Base-by-base conservation (phyloP, 805 yeast genomes). In the Danielia reshetovae region DNA sequence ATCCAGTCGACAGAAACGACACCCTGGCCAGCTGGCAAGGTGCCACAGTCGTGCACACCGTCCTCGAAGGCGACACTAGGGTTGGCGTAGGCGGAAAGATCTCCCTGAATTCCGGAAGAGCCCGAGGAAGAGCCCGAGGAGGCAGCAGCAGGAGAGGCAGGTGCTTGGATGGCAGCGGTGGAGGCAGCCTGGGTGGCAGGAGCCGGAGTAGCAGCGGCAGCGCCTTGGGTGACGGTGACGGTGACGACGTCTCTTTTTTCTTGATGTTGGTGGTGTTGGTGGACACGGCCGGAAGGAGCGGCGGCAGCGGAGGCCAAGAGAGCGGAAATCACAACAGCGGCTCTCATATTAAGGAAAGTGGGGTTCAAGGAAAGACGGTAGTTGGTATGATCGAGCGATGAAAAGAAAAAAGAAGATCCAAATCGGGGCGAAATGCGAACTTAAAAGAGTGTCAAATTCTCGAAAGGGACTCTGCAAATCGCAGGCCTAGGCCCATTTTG, bases 171-270 rank as follows among this genome's bases (percentile, higher is more conserved):
- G n/a, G n/a, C n/a, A 16, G 29, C 29, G 18, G 28, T 13, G 17
- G 21, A 2, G 26, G 15, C 25, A 18, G 24, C 24, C 23, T 18
- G 15, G 10, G n/a, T 21, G 17, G 23, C 24, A 12, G 8, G 11
- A 7, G 7, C 22, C n/a, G n/a, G n/a, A n/a, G n/a, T n/a, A 8
- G 15, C 19, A 3, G 43, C 22, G 24, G 22, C 27, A 21, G 27
- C 28, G 22, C 27, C 21, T 5, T 16, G 8, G 7, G 47, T 55
- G 18, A 60, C 65, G 32, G 63, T 49, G 35, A 57, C 49, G 39
- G 71, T 62, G 31, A 57, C 65, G 30, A 50, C 51, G 72, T 51
- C 68, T 55, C 70, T 62, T n/a, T n/a, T n/a, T n/a, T n/a, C n/a
- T 53, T 62, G 59, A 48, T 62, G 55, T 29, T 60, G 57, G 38